A percentile compares a stretch with the other conserved stretches of the same genome.
phyloP scores from a whole-genome alignment of 2,329 filamentous ascomycete genomes.

The Fusarium euwallaceae region DNA sequence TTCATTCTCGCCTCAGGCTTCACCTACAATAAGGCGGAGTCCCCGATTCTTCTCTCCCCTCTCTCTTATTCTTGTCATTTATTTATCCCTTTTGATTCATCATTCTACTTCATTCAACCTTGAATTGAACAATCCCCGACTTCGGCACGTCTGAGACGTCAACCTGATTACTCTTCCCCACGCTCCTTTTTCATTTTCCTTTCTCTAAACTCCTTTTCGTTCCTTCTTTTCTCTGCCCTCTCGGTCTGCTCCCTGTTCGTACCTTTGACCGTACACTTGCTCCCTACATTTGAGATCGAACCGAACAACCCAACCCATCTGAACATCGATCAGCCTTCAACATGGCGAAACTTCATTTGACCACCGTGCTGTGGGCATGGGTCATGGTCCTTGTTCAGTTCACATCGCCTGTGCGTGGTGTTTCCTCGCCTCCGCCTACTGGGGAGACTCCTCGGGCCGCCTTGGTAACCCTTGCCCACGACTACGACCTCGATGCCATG shows the following conservation, averaged over 20 bases:
- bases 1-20: conserved; percentile 39
- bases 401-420: conserved; percentile 33
- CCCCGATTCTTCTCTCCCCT: conserved; percentile 18
- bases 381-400: conserved; percentile 39
- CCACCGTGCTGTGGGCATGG: conserved; percentile 30
- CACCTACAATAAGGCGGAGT: conserved; percentile 25
- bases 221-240: conserved; percentile 19
- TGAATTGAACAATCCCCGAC: conserved; percentile 37
- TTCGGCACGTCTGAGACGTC: conserved; percentile 30
- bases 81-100: conserved; percentile 36
- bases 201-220: conserved; percentile 16
- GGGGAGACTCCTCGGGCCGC: conserved; percentile 49
- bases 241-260: conserved; percentile 24
- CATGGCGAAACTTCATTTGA: conserved; percentile 33
- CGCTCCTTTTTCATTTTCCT: conserved; percentile 32
- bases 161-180: conserved; percentile 27
- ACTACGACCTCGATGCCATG: conserved; percentile 49
- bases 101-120: conserved; percentile 34
- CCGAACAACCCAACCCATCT: conserved; percentile 1
- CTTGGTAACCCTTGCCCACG: conserved; percentile 49
- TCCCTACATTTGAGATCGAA: not conserved
- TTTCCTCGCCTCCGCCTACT: conserved; percentile 25
- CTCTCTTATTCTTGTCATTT: conserved; percentile 19
- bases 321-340: conserved; percentile 10
- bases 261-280: conserved; percentile 10